phyloP scores from a whole-genome alignment of 2,329 filamentous ascomycete species.

The Beauveria medogensis region DNA sequence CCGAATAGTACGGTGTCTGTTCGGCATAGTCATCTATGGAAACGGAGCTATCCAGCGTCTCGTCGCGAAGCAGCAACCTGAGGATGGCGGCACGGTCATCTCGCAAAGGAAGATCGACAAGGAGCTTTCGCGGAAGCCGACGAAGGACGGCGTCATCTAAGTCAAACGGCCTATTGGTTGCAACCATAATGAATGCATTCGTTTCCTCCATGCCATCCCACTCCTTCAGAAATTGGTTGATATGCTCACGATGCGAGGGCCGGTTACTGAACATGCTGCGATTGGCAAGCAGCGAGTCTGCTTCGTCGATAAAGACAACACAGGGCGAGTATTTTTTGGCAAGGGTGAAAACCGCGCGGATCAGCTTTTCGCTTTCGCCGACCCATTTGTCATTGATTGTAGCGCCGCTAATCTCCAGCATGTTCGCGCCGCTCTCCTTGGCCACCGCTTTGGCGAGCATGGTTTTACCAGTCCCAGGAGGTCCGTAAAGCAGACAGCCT shows the following conservation, averaged over 20 bases:
- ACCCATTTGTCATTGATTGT: slow-evolving; percentile 96
- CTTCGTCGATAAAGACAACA: slow-evolving; percentile 95
- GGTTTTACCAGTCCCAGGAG: slow-evolving; percentile 72
- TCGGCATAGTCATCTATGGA: slow-evolving; percentile 55
- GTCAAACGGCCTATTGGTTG: slow-evolving; percentile 91
- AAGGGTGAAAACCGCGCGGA: slow-evolving; percentile 81
- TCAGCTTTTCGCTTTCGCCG: slow-evolving; percentile 92
- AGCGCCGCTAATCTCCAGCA: slow-evolving; percentile 83
- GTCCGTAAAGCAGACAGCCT: slow-evolving; percentile 79
- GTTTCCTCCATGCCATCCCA: slow-evolving; percentile 86
- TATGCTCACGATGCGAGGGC: slow-evolving; percentile 73
- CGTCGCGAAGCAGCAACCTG: slow-evolving; percentile 61
- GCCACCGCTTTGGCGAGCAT: slow-evolving; percentile 61
- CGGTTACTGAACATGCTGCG: slow-evolving; percentile 59
- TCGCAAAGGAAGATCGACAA: slow-evolving; percentile 64
- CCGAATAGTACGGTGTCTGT: slow-evolving; percentile 69
- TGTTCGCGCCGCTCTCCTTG: slow-evolving; percentile 59
- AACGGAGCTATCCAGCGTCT: slow-evolving; percentile 53
- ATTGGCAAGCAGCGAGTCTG: slow-evolving; percentile 81
- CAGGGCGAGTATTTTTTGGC: slow-evolving; percentile 87
- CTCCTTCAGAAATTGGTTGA: slow-evolving; percentile 94
- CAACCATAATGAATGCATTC: slow-evolving; percentile 94
- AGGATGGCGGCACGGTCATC: slow-evolving; percentile 61
- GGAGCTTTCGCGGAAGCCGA: slow-evolving; percentile 62
- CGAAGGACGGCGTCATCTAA: slow-evolving; percentile 80